Conservation (phyloP, 208 protist genomes). For the Leishmania martiniquensis region DNA sequence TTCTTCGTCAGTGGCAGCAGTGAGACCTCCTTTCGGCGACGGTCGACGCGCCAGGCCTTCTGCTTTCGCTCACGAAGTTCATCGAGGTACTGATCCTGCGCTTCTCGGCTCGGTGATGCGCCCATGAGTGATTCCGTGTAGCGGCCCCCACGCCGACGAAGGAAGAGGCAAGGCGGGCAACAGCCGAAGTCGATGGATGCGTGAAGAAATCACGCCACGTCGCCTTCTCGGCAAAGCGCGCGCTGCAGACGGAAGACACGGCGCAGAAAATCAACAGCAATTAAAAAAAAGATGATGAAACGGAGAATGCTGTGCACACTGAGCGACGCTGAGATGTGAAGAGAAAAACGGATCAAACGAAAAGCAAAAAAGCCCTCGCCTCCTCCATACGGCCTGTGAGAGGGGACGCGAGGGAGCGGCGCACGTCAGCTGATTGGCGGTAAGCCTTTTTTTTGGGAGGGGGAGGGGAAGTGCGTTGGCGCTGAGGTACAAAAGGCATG, state of each 20-base stretch:
- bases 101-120: constrained; percentile 15
- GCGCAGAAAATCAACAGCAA: not conserved
- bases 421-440: not conserved
- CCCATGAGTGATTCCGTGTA: constrained; percentile 8
- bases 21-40: constrained; percentile 7
- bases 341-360: too few relatives aligned
- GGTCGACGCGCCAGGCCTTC: not conserved
- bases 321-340: not conserved
- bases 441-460: too few relatives aligned
- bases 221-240: not conserved
- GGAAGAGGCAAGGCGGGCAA: not conserved
- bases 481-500: not conserved
- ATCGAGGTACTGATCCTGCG: constrained; percentile 11
- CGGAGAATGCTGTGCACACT: not conserved
- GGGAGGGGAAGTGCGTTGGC: not conserved
- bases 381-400: not conserved
- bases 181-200: not conserved
- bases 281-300: not conserved
- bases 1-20: constrained; percentile 17
- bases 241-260: not conserved
- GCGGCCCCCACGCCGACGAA: not conserved
- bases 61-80: not conserved
- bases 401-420: not conserved
- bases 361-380: too few relatives aligned
- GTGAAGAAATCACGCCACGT: not conserved